Conservation (phyloP, 768 basidiomycete species). For the Gymnopilus junonius region DNA sequence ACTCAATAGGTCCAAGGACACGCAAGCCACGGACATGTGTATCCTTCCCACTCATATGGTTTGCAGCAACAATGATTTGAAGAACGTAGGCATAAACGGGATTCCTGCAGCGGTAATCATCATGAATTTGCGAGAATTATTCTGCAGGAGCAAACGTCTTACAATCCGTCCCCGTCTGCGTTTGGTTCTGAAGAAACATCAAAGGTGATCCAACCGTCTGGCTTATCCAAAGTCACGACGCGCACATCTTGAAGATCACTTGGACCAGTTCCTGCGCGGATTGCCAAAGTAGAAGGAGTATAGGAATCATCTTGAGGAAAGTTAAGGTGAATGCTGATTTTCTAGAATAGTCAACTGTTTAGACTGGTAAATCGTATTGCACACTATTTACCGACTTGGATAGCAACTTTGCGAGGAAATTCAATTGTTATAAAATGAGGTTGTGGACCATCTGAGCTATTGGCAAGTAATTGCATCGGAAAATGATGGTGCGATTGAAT, state of each 20-base stretch:
- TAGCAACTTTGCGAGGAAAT: conserved; percentile 87
- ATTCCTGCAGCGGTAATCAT: conserved; percentile 54
- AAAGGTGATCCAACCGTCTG: conserved; percentile 93
- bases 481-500: neutral
- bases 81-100: conserved; percentile 89
- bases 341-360: conserved; percentile 48
- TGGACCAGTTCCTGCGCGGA: conserved; percentile 90
- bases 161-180: conserved; percentile 83
- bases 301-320: conserved; percentile 93
- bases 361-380: neutral
- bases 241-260: conserved; percentile 94
- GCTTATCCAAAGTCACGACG: conserved; percentile 83
- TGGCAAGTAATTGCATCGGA: neutral
- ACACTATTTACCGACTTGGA: conserved; percentile 64
- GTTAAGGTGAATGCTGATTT: conserved; percentile 84
- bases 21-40: conserved; percentile 93
- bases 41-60: conserved; percentile 99
- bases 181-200: conserved; percentile 80
- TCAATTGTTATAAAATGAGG: conserved; percentile 96
- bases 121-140: neutral
- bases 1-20: conserved; percentile 89
- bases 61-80: conserved; percentile 88
- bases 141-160: conserved; percentile 34
- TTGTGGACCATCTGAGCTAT: conserved; percentile 91
- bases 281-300: conserved; percentile 88